These are phyloP conservation scores for Venturia aucupariae DNA, from an alignment of 2,329 filamentous ascomycete species.

Conservation along the genomic window DNA sequence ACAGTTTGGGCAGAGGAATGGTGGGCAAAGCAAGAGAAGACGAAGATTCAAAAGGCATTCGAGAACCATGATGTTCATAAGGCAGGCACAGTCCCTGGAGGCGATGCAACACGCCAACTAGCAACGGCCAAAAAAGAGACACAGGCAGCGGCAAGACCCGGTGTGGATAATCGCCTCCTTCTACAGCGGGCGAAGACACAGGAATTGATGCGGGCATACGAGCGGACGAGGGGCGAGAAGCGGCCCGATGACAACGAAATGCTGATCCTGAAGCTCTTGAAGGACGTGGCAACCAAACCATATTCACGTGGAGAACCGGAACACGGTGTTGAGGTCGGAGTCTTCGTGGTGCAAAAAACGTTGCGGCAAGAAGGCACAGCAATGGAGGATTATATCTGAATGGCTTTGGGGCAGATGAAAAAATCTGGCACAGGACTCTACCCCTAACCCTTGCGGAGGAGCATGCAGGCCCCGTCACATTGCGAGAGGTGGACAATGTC, in stretches of 20 bases:
- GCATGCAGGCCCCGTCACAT: background rate
- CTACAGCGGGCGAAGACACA: constrained; percentile 27
- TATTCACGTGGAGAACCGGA: constrained; percentile 37
- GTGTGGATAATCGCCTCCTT: constrained; percentile 34
- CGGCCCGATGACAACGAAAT: constrained; percentile 4
- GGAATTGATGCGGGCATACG: constrained; percentile 41
- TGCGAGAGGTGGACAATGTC: background rate
- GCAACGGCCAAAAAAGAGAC: constrained; percentile 9
- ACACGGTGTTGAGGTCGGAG: constrained; percentile 37
- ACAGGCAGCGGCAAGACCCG: constrained; percentile 19
- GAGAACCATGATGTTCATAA: constrained; percentile 27
- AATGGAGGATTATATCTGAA: background rate
- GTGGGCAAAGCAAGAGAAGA: constrained; percentile 57
- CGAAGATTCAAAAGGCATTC: constrained; percentile 43
- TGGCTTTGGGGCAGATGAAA: background rate
- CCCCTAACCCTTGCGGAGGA: background rate
- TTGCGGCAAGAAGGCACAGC: background rate
- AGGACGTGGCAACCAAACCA: constrained; percentile 45
- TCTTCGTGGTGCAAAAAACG: constrained; percentile 35
- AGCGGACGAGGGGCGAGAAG: constrained; percentile 27
- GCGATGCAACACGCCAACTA: constrained; percentile 16
- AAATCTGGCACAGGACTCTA: background rate
- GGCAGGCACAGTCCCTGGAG: constrained; percentile 26
- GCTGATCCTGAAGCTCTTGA: constrained; percentile 45
- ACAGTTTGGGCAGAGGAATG: constrained; percentile 50